Percentiles rank a stretch among this genome's conserved stretches.
Evolutionary conservation across 331 rosid genomes (phyloP).

Genomic region (Phaseolus coccineus): DNA sequence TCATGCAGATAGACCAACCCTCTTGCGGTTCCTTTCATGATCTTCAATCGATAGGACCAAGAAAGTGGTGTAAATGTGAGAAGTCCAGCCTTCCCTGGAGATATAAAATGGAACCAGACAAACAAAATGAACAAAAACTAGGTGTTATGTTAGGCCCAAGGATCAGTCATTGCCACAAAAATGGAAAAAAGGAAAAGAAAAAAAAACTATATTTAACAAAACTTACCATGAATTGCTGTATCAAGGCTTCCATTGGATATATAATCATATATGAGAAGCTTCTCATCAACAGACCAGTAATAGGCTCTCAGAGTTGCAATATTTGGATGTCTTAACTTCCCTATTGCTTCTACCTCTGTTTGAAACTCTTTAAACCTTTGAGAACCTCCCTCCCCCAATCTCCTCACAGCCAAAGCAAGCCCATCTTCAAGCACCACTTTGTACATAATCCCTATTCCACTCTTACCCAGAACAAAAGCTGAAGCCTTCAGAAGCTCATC

Average conservation of each 20-base stretch:
- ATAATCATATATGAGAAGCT: constrained; percentile 92
- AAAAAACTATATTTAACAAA: not conserved
- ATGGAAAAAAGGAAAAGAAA: not conserved
- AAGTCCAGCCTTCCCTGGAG: constrained; percentile 77
- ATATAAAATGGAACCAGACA: constrained; percentile 40
- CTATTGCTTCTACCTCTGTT: constrained; percentile 98
- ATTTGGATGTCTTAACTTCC: constrained; percentile 92
- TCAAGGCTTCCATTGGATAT: constrained; percentile 90
- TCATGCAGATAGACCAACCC: constrained; percentile 91
- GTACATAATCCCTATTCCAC: constrained; percentile 96
- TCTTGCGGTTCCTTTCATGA: constrained; percentile 86
- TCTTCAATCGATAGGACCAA: constrained; percentile 74
- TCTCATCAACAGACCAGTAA: constrained; percentile 99
- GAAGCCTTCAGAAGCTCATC: constrained; percentile 99
- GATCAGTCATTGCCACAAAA: not conserved
- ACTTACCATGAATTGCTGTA: constrained; percentile 83
- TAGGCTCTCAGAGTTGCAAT: constrained; percentile 84
- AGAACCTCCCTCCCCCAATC: constrained; percentile 98
- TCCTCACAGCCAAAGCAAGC: constrained; percentile 82
- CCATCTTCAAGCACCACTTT: constrained; percentile 98
- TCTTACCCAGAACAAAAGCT: constrained; percentile 94
- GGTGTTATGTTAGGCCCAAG: constrained; percentile 35
- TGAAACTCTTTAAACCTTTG: constrained; percentile 97
- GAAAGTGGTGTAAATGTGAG: constrained; percentile 63
- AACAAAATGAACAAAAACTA: constrained; percentile 40